Percentiles rank a stretch among this genome's conserved stretches.
These are phyloP conservation scores for Hortaea sp. DNA, from an alignment of 2,329 filamentous ascomycete species.

Conservation along the genomic window DNA sequence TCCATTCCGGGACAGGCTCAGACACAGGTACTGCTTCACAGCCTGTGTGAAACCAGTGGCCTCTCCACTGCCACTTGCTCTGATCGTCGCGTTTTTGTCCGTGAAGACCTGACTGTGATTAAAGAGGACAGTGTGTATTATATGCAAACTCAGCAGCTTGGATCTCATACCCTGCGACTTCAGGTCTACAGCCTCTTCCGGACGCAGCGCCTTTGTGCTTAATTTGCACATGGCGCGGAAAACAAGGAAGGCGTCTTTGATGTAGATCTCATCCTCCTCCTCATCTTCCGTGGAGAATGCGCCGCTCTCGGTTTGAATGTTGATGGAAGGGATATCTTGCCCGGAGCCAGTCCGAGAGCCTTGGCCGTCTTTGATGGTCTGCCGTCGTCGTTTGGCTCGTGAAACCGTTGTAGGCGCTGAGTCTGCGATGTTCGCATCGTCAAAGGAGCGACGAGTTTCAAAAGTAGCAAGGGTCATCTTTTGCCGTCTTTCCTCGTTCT, in stretches of 20 bases:
- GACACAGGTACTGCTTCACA: slow-evolving; percentile 90
- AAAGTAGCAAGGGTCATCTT: slow-evolving; percentile 61
- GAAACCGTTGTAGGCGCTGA: slow-evolving; percentile 59
- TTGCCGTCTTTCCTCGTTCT: slow-evolving; percentile 35
- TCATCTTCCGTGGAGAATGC: slow-evolving; percentile 57
- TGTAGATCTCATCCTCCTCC: slow-evolving; percentile 88
- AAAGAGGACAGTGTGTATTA: slow-evolving; percentile 90
- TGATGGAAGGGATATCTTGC: slow-evolving; percentile 29
- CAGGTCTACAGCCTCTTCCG: slow-evolving; percentile 85
- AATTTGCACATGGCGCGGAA: slow-evolving; percentile 97
- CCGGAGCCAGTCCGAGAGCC: slow-evolving; percentile 35
- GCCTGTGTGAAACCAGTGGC: slow-evolving; percentile 87
- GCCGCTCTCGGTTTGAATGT: slow-evolving; percentile 21
- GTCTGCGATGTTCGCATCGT: slow-evolving; percentile 56
- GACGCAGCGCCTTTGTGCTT: slow-evolving; percentile 79
- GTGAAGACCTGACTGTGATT: slow-evolving; percentile 88
- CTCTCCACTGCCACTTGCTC: slow-evolving; percentile 78
- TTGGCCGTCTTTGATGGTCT: slow-evolving; percentile 7
- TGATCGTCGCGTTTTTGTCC: slow-evolving; percentile 84
- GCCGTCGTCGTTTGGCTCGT: slow-evolving; percentile 38
- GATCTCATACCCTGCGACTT: slow-evolving; percentile 95
- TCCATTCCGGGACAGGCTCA: slow-evolving; percentile 89
- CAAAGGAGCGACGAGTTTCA: slow-evolving; percentile 56
- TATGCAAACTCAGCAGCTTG: slow-evolving; percentile 87
- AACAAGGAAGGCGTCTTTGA: slow-evolving; percentile 92